A percentile compares a stretch with the other conserved stretches of the same genome.
These are phyloP conservation scores for Diospyros kaki DNA, from an alignment of 148 eudicot species.

Conservation along the genomic window DNA sequence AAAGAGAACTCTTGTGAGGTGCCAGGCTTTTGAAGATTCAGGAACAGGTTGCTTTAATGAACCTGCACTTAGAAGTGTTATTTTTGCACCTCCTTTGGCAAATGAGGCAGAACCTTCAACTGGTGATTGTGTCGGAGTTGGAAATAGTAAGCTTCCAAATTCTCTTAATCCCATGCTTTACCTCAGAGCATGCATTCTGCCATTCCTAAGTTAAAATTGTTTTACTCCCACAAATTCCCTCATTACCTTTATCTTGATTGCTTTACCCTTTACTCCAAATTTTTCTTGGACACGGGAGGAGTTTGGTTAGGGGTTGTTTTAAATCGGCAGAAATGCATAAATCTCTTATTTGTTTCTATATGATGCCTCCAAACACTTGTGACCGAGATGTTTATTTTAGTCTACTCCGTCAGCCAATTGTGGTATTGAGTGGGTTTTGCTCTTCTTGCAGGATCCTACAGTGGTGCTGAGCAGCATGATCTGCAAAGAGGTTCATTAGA, in stretches of 20 bases:
- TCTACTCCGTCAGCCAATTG: neutral
- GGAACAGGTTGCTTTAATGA: conserved; percentile 80
- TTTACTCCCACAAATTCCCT: neutral
- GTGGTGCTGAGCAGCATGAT: conserved; percentile 33
- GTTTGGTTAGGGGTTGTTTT: neutral
- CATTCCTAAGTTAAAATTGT: conserved; percentile 9
- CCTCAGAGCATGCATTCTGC: conserved; percentile 35
- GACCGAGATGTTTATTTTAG: neutral
- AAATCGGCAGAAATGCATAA: neutral
- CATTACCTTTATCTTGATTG: conserved; percentile 1
- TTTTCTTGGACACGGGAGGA: neutral
- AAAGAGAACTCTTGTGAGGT: conserved; percentile 71
- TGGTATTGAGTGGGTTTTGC: conserved; percentile 13
- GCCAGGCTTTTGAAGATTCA: conserved; percentile 54
- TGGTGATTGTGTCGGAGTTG: conserved; percentile 20
- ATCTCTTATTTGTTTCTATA: neutral
- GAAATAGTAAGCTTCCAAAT: conserved; percentile 15
- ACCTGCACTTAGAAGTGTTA: conserved; percentile 64
- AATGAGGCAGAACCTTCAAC: conserved; percentile 31
- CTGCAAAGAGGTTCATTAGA: conserved; percentile 28
- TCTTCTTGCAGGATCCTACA: conserved; percentile 35
- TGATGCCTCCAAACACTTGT: neutral
- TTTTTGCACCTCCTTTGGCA: conserved; percentile 40
- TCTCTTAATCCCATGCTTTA: conserved; percentile 20
- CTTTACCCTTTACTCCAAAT: neutral